A percentile compares a stretch with the other conserved stretches of the same genome.
Evolutionary conservation across 768 basidiomycete species (phyloP).

Genomic region (Boletus subparvulus): DNA sequence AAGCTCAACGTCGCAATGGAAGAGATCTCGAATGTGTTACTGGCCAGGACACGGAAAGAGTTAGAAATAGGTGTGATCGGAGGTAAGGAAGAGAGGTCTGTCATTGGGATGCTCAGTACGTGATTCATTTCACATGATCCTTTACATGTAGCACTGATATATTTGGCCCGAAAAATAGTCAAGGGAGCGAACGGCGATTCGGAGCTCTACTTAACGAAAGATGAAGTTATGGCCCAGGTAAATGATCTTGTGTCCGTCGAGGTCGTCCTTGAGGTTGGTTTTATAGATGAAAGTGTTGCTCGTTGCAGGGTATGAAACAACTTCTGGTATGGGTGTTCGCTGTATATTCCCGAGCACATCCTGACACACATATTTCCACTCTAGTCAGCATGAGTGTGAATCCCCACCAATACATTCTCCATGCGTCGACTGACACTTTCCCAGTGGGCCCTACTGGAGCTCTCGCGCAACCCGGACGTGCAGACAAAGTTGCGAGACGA

Average conservation of each 20-base stretch:
- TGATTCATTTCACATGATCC: conserved; percentile 17
- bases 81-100: conserved; percentile 24
- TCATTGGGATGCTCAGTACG: conserved; percentile 28
- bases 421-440: not conserved
- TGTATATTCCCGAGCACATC: not conserved
- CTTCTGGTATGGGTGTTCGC: conserved; percentile 10
- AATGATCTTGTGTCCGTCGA: not conserved
- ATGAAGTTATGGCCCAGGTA: conserved; percentile 29
- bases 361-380: not conserved
- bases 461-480: conserved; percentile 42
- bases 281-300: conserved; percentile 21
- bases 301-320: conserved; percentile 24
- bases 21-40: conserved; percentile 39
- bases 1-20: conserved; percentile 37
- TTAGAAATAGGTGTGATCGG: conserved; percentile 24
- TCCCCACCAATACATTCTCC: not conserved
- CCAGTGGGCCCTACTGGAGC: conserved; percentile 59
- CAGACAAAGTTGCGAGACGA: conserved; percentile 54
- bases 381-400: conserved; percentile 23
- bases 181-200: conserved; percentile 34
- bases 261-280: not conserved
- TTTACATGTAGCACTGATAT: not conserved
- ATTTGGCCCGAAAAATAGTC: conserved; percentile 23
- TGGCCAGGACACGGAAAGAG: conserved; percentile 38
- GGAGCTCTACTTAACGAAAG: conserved; percentile 22